Base-by-base conservation (phyloP, 2,329 filamentous ascomycete species). In the Fusarium denticulatum region DNA sequence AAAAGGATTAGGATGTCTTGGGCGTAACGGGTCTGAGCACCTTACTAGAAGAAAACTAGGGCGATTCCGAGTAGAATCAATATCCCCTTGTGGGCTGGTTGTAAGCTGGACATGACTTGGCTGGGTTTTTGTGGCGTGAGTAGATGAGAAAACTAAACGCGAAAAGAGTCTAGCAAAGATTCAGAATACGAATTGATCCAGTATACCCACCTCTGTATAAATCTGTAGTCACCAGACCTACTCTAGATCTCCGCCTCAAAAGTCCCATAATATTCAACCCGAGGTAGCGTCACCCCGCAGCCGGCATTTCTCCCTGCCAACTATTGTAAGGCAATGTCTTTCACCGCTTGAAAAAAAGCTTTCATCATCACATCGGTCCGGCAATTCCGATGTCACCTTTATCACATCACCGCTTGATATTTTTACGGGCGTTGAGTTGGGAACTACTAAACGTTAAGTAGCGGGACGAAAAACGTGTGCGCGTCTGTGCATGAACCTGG, bases 1-100 rank as follows among this genome's bases (percentile, higher is more conserved):
- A 2, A 22, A 13, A 16, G 5, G 0, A 22, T 53, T n/a, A 53
- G 50, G 22, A 36, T 4, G 0, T 3, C 24, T 9, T 16, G 3
- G 3, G 8, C 8, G 12, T 7, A 5, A 37, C 7, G 1, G 2
- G 3, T 9, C 7, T 16, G 24, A 16, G 18, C 2, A 15, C n/a
- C 30, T 28, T 37, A 53, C 50, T 53, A 53, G 50, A 53, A 53
- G 14, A 53, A 16, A 5, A 53, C 5, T 7, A 53, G 20, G 3
- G 14, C 6, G 5, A 22, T 7, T 16, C 24, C 50, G 7, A 16
- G 13, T 28, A 53, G 20, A 7, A 53, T 16, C 18, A 37, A 13
- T 7, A 37, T 28, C 5, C 50, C 50, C 20, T 37, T 53, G 1
- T 37, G 34, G 11, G 50, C 18, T 37, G 34, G 50, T 1, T 53